Conservation (phyloP, 1,284 basidiomycete genomes). For the Volvariella surrecta region DNA sequence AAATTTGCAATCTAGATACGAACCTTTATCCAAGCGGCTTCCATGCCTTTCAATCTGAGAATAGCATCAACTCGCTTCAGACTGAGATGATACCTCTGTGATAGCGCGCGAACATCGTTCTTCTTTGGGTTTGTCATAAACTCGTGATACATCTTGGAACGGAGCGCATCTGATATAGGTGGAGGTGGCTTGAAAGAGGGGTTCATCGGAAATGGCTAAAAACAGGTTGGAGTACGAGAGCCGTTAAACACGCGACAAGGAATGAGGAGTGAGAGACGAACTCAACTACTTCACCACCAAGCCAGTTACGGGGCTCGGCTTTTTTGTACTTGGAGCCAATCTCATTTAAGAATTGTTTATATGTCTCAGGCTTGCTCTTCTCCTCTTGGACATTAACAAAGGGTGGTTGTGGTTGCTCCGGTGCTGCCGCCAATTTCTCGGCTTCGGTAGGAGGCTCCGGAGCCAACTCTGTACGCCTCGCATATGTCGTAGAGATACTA, state of each 20-base stretch:
- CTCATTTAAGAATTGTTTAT: constrained; percentile 25
- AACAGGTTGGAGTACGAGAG: constrained; percentile 9
- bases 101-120: constrained; percentile 54
- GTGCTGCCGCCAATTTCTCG: constrained; percentile 13
- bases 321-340: constrained; percentile 28
- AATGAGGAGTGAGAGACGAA: constrained; percentile 18
- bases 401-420: constrained; percentile 6
- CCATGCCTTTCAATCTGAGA: constrained; percentile 69
- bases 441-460: constrained; percentile 18
- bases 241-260: not conserved
- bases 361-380: constrained; percentile 12
- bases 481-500: constrained; percentile 19
- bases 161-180: constrained; percentile 58
- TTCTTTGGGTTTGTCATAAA: constrained; percentile 48
- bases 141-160: constrained; percentile 43
- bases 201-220: constrained; percentile 79
- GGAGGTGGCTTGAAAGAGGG: constrained; percentile 70
- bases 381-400: constrained; percentile 8
- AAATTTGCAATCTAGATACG: constrained; percentile 22
- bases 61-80: constrained; percentile 76
- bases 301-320: constrained; percentile 45
- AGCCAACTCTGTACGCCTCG: constrained; percentile 14
- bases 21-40: constrained; percentile 63
- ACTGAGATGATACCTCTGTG: constrained; percentile 52
- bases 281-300: constrained; percentile 48